phyloP scores from a whole-genome alignment of 805 yeast species.

The Starmerella roubikii region DNA sequence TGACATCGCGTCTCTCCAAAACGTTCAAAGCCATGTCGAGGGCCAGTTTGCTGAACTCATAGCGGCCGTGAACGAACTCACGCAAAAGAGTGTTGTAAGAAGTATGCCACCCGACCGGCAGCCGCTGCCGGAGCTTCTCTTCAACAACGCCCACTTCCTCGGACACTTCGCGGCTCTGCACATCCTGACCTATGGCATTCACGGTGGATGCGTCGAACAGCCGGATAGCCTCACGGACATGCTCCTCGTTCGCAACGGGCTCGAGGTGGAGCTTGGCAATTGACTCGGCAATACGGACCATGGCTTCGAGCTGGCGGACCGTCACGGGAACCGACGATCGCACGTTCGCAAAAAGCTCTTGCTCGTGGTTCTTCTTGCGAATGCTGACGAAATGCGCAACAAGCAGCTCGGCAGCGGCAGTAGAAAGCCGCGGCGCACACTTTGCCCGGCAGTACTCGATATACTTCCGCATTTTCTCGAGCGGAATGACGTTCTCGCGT shows the following conservation, averaged over 20 bases:
- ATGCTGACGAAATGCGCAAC: slow-evolving; percentile 88
- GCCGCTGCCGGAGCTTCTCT: slow-evolving; percentile 70
- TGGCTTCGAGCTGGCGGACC: slow-evolving; percentile 93
- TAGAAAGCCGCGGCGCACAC: slow-evolving; percentile 85
- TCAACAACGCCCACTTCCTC: slow-evolving; percentile 70
- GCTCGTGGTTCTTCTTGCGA: slow-evolving; percentile 65
- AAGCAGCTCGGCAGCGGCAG: slow-evolving; percentile 78
- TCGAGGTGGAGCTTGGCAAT: slow-evolving; percentile 73
- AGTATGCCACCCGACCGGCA: slow-evolving; percentile 95
- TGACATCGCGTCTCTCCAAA: slow-evolving; percentile 74
- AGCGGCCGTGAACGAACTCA: slow-evolving; percentile 40
- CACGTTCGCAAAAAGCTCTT: slow-evolving; percentile 70
- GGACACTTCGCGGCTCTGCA: slow-evolving; percentile 28
- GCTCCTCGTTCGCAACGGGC: slow-evolving; percentile 74
- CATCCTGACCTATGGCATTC: slow-evolving; percentile 74
- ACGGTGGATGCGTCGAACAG: slow-evolving; percentile 92
- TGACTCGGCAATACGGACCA: slow-evolving; percentile 87
- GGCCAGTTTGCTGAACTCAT: slow-evolving; percentile 49
- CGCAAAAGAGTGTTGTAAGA: slow-evolving; percentile 68
- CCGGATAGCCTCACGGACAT: slow-evolving; percentile 91
- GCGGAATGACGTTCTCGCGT: slow-evolving; percentile 64
- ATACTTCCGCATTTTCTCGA: slow-evolving; percentile 82
- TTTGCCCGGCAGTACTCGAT: slow-evolving; percentile 77
- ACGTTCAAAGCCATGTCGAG: slow-evolving; percentile 53
- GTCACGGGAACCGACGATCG: slow-evolving; percentile 95